Evolutionary conservation across 345 rosid species (phyloP), one percentile per base, ranked within the genome.

Genomic region (Eucalyptus curtisii): DNA sequence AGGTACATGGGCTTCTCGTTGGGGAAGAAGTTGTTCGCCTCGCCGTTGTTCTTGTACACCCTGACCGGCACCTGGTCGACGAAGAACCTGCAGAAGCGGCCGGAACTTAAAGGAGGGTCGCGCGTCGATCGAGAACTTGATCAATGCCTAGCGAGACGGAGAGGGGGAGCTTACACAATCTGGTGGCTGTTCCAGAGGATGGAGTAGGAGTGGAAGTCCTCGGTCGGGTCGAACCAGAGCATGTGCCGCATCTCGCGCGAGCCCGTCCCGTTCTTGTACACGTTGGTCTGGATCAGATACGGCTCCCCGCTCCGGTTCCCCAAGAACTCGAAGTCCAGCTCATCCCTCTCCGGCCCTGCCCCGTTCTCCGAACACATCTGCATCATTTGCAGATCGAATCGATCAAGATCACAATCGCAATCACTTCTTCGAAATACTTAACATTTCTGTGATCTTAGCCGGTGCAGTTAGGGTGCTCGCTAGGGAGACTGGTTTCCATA

Each of bases 291-390:
- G 48, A 98, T 93, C 82, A 98, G 86, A 87, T 97, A 98, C 0
- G 99, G 99, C 44, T 98, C 88, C 42, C 99, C 99, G 7, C 93
- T 96, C 90, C 99, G 94, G 59, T 98, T 98, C 86, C 99, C 99
- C 91, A 98, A 85, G 95, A 98, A 98, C 93, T 98, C 99, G 86
- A 98, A 93, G 89, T 98, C 99, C 87, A 98, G 55, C 91, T 98
- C 99, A 91, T 98, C 99, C 88, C 99, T 95, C 81, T 94, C 94
- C 87, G 99, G 99, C 86, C 99, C 98, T 33, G 99, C 98, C 14
- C 98, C 99, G 88, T 95, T 94, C 92, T 95, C 99, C 9, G 98
- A 90, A 61, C 99, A 97, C 99, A 97, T 97, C 99, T 97, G 94
- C 87, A 91, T 61, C 48, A 31, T 27, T n/a, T 42, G 24, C 55